A percentile compares a stretch with the other conserved stretches of the same genome.
phyloP scores from a whole-genome alignment of 208 protist genomes.

The Trypanosoma mega region DNA sequence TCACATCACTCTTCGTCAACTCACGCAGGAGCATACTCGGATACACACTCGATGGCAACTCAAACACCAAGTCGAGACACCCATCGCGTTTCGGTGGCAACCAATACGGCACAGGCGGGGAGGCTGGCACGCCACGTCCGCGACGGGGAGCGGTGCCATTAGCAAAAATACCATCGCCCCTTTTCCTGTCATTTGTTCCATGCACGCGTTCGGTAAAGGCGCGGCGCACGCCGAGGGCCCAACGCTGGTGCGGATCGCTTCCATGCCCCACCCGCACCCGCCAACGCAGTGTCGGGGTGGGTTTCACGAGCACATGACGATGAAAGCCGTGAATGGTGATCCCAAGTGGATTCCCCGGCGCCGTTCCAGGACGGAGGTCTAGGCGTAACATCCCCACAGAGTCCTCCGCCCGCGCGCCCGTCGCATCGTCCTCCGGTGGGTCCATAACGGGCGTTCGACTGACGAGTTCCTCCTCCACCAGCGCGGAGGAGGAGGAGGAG shows the following conservation, averaged over 20 bases:
- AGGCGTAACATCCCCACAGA: not conserved
- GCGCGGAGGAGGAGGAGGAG: constrained; percentile 46
- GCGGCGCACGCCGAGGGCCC: constrained; percentile 21
- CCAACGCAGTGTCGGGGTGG: constrained; percentile 22
- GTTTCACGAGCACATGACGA: constrained; percentile 31
- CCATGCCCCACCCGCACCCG: constrained; percentile 1
- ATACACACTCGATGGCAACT: constrained; percentile 66
- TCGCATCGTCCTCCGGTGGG: constrained; percentile 25
- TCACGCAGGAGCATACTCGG: constrained; percentile 80
- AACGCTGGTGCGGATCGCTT: constrained; percentile 23
- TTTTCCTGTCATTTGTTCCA: not conserved
- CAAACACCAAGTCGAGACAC: constrained; percentile 55
- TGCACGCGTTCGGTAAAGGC: constrained; percentile 11
- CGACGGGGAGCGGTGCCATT: not conserved
- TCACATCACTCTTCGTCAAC: constrained; percentile 84
- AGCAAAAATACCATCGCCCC: not conserved
- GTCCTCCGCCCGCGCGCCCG: not conserved
- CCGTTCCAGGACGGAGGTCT: constrained; percentile 26
- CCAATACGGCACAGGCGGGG: constrained; percentile 72
- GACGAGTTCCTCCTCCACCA: constrained; percentile 76
- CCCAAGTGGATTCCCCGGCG: constrained; percentile 49
- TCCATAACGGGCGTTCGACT: constrained; percentile 34
- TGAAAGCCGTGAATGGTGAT: constrained; percentile 34
- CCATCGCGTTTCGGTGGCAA: constrained; percentile 56
- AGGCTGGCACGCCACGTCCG: constrained; percentile 12